Evolutionary conservation across 2,329 filamentous ascomycete genomes (phyloP).

Genomic region (Aspergillus floridensis): DNA sequence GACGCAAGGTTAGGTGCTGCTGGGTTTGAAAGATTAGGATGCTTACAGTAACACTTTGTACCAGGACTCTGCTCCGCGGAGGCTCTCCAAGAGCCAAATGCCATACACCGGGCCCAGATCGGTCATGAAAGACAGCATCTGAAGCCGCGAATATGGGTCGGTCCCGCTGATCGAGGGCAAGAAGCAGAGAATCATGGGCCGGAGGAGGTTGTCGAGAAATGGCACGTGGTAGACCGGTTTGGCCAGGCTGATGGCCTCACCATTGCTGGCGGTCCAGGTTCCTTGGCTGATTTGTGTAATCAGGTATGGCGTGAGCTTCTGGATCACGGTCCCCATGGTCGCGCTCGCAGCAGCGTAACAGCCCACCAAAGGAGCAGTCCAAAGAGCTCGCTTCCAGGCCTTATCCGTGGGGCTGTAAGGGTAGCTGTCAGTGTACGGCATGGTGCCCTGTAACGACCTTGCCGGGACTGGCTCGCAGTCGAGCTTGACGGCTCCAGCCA

Average conservation of each 20-base stretch:
- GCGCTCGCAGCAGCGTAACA: neutral
- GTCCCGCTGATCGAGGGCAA: constrained; percentile 10
- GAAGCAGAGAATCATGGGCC: constrained; percentile 7
- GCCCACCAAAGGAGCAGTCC: neutral
- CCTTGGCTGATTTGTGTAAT: neutral
- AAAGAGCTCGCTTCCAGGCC: neutral
- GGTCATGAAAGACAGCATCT: constrained; percentile 12
- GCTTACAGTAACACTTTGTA: constrained; percentile 5
- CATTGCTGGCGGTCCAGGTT: constrained; percentile 1
- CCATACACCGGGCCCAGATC: constrained; percentile 7
- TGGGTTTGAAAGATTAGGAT: too few relatives aligned
- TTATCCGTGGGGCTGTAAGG: neutral
- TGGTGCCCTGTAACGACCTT: neutral
- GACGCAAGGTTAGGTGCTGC: neutral
- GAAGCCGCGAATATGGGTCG: neutral
- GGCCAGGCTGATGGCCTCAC: neutral
- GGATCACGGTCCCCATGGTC: neutral
- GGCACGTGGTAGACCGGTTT: neutral
- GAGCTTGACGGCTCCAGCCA: neutral
- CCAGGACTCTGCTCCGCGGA: constrained; percentile 1
- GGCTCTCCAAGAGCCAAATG: constrained; percentile 15
- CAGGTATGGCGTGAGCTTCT: neutral
- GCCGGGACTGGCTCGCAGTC: neutral
- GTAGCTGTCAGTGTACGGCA: neutral
- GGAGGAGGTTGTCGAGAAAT: constrained; percentile 1